Evolutionary conservation across 306 rosid species (phyloP), one percentile per base, ranked within the genome.

Genomic region (Bauhinia variegata): DNA sequence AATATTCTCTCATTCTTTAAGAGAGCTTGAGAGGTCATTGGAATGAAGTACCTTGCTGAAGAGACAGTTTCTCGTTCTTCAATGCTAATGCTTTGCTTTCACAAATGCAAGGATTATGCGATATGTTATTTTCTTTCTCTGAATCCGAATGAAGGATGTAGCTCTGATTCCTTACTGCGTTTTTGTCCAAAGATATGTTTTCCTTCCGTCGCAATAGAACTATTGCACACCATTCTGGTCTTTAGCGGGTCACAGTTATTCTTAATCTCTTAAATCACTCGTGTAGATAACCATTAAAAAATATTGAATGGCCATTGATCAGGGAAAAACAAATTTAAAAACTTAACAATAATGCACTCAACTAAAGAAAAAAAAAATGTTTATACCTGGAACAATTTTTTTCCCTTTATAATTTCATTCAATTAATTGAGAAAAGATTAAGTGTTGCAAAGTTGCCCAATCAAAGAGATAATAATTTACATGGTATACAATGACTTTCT

Each of bases 1-100:
- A 90, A 88, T 68, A 80, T 93, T 75, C 89, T 90, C 77, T 90
- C 99, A 39, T 93, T 93, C 86, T 93, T 93, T 88, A 90, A 86
- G 78, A 90, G 55, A 84, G 95, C 54, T 60, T 90, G 83, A 88
- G 83, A 88, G 67, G 41, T 44, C 63, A 42, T 42, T 8, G 19
- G 55, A 12, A 65, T 39, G 44, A 58, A 65, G 44, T 54, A 11
- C 37, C 44, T 2, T 38, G 63, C 64, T 75, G 75, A 46, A 63
- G 59, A 65, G 72, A 70, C 59, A 13, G 18, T 49, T 6, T 12
- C 49, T 36, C 51, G 10, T 71, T 66, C 72, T 60, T 51, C 60
- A 79, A 19, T 39, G 54, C 60, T 43, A 67, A 55, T 69, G 42
- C 13, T n/a, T n/a, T n/a, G n/a, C n/a, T 60, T 1, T 36, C 33